These are phyloP conservation scores for Penicillium longicatenatum DNA, from an alignment of 495 filamentous ascomycete species.

Conservation along the genomic window DNA sequence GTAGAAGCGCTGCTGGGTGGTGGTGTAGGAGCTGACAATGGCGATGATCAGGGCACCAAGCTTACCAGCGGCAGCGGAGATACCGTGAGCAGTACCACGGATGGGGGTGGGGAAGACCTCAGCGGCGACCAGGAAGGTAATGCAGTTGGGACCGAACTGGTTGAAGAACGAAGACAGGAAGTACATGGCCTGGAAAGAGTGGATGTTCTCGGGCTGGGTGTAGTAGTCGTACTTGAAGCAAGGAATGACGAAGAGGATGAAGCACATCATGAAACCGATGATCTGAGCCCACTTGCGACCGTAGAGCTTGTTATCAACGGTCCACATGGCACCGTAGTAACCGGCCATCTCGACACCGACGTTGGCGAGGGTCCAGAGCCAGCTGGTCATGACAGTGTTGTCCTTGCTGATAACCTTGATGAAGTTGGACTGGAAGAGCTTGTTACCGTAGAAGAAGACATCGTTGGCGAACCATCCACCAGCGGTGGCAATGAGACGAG, in stretches of 20 bases:
- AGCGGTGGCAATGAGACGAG: constrained; percentile 77
- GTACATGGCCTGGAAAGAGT: constrained; percentile 87
- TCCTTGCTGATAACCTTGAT: constrained; percentile 67
- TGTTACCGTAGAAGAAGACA: constrained; percentile 96
- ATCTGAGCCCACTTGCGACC: constrained; percentile 90
- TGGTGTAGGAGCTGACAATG: constrained; percentile 84
- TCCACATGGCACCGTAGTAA: constrained; percentile 76
- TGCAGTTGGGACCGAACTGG: constrained; percentile 89
- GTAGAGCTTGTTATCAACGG: constrained; percentile 89
- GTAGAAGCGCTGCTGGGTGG: constrained; percentile 71
- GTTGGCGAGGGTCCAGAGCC: constrained; percentile 87
- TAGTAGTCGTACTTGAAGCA: constrained; percentile 83
- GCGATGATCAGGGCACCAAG: constrained; percentile 78
- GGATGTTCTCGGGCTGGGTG: constrained; percentile 61
- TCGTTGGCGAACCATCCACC: constrained; percentile 88
- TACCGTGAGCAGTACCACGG: constrained; percentile 85
- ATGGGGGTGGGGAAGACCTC: constrained; percentile 88
- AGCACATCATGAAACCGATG: constrained; percentile 80
- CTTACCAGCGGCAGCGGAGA: constrained; percentile 82
- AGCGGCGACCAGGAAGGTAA: constrained; percentile 87
- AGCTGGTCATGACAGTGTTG: constrained; percentile 69
- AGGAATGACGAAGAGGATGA: constrained; percentile 83
- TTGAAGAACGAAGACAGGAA: constrained; percentile 92
- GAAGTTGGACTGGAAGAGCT: constrained; percentile 88
- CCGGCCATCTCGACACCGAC: constrained; percentile 73